Base-by-base conservation (phyloP, 192 early-diverging fungal genomes). In the Radiomyces spectabilis region DNA sequence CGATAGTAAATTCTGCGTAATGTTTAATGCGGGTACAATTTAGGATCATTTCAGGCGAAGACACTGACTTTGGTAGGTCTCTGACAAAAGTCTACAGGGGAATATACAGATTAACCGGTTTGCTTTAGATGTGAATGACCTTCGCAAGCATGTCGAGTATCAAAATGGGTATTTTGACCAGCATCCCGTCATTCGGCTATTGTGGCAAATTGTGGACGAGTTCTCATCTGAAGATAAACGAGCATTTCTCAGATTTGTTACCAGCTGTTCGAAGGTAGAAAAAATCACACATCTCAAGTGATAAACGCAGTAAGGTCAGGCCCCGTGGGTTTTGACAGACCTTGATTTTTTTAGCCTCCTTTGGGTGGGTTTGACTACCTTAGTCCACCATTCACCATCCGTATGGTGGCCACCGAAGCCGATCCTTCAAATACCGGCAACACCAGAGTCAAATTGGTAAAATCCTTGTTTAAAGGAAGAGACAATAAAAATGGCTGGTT, bases 211-310 rank as follows among this genome's bases (percentile, higher is more conserved):
- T 19, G 61, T 92, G 8, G 66, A 74, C 32, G 73, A 71, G 2
- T 76, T 89, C 29, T 42, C 21, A 22, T 78, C 83, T 1, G 72
- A 84, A 21, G 78, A 90, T 32, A 75, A 78, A 33, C 51, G 79
- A 9, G 70, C 74, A 5, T 80, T 92, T 45, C 61, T 92, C 1
- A 84, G 84, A 42, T 92, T 92, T 69, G 75, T 86, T 16, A 92
- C 89, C 18, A 80, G 80, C 35, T 90, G 86, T 59, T 68, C 79
- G 9, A 71, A 87, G 66, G 85, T 84, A 60, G 72, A 38, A 38
- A 13, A 33, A 47, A 16, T 24, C n/a, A n/a, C n/a, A n/a, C n/a
- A n/a, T n/a, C n/a, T n/a, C n/a, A n/a, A n/a, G n/a, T n/a, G n/a
- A n/a, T n/a, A n/a, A n/a, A n/a, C n/a, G n/a, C n/a, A n/a, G n/a